phyloP scores from a whole-genome alignment of 202 grass and related monocot species.

The Schoenoplectus tabernaemontani region DNA sequence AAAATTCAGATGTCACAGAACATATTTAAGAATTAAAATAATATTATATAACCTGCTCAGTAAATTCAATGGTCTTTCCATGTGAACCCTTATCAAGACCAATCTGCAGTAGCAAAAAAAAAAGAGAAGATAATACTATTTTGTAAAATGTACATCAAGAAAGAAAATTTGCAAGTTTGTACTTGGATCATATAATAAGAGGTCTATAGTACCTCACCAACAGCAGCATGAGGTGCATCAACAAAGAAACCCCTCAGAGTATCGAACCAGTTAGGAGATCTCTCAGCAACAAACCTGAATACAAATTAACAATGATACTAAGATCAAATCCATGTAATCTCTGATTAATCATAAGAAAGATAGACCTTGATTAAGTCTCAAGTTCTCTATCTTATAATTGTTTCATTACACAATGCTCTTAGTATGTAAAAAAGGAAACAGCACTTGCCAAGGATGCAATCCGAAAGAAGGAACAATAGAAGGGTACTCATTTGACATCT shows the following conservation, averaged over 20 bases:
- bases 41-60: constrained; percentile 47
- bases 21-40: constrained; percentile 11
- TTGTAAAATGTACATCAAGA: background rate
- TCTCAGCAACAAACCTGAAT: constrained; percentile 58
- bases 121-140: background rate
- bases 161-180: background rate
- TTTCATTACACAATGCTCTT: background rate
- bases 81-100: constrained; percentile 86
- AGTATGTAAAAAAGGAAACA: background rate
- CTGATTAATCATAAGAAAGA: background rate
- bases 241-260: constrained; percentile 47
- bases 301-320: background rate
- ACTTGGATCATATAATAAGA: background rate
- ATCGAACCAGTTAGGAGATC: constrained; percentile 65
- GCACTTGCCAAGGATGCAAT: constrained; percentile 61
- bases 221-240: constrained; percentile 52
- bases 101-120: constrained; percentile 39
- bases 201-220: constrained; percentile 52
- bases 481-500: constrained; percentile 61
- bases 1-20: constrained; percentile 12
- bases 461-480: constrained; percentile 73
- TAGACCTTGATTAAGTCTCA: background rate
- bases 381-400: background rate
- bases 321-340: background rate
- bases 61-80: constrained; percentile 59